Evolutionary conservation across 768 basidiomycete species (phyloP).

Genomic region (Scleroderma bovista): DNA sequence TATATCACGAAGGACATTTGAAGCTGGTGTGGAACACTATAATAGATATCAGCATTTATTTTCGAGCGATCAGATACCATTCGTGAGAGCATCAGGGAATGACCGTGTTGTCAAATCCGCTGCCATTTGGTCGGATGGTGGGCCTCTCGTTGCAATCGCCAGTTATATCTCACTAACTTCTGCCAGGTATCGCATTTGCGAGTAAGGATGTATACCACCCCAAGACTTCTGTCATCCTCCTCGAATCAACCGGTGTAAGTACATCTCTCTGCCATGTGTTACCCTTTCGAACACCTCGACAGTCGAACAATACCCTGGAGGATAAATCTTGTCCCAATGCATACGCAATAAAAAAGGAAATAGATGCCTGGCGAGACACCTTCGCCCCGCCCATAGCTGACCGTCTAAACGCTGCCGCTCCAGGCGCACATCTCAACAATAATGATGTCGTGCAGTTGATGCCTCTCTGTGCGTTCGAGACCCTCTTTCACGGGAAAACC

Average conservation of each 20-base stretch:
- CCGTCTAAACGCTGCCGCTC: slow-evolving; percentile 55
- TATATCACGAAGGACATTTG: slow-evolving; percentile 34
- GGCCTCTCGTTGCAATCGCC: neutral
- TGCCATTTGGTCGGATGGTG: slow-evolving; percentile 64
- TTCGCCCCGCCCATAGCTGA: slow-evolving; percentile 53
- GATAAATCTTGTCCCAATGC: slow-evolving; percentile 59
- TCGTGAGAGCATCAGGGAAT: slow-evolving; percentile 46
- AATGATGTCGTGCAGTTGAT: slow-evolving; percentile 56
- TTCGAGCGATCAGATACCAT: slow-evolving; percentile 41
- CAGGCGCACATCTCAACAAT: slow-evolving; percentile 53
- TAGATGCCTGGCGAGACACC: slow-evolving; percentile 46
- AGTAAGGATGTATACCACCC: slow-evolving; percentile 43
- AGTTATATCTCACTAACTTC: neutral
- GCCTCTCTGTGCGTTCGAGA: slow-evolving; percentile 77
- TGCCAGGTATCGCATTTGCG: slow-evolving; percentile 55
- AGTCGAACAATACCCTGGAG: slow-evolving; percentile 67
- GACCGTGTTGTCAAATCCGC: slow-evolving; percentile 63
- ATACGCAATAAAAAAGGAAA: slow-evolving; percentile 39
- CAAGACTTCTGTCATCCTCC: slow-evolving; percentile 47
- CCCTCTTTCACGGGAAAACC: slow-evolving; percentile 40
- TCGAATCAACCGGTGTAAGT: slow-evolving; percentile 41
- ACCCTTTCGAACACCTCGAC: slow-evolving; percentile 1
- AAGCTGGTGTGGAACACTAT: slow-evolving; percentile 48
- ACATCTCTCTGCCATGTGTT: neutral
- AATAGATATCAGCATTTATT: slow-evolving; percentile 50